Evolutionary conservation across 768 basidiomycete species (phyloP), one percentile per base, ranked within the genome.

Genomic region (Trichaptum fuscoviolaceum): DNA sequence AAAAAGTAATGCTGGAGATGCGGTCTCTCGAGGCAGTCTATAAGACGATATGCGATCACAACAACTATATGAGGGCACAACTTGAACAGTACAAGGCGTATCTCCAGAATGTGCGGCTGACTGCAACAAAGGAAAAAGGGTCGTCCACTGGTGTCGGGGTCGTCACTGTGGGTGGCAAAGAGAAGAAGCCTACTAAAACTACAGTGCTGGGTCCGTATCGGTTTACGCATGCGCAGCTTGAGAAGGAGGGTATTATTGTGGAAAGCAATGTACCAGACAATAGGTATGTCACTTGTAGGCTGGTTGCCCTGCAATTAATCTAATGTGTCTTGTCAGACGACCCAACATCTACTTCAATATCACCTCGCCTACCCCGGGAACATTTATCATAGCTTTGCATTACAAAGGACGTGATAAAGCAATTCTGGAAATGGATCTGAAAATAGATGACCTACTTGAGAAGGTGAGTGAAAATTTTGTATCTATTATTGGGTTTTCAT

Each of bases 51-150:
- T 91, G 95, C 76, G 97, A 99, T 76, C 97, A 99, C 81, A 99
- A 99, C 81, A 93, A 93, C 76, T 99, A 99, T 77, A 83, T 99
- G 77, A 86, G 96, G 61, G 88, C 88, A 34, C 97, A 99, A 78
- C 85, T 99, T 69, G 97, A 99, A 77, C 96, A 98, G 81, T 99
- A 99, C 86, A 99, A 99, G 81, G 95, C 96, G 10, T 99, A 99
- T 77, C 82, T 99, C 18, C 95, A 96, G 81, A 99, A 99, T 75
- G 97, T 99, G 27, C 91, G 97, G 20, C 82, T 95, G 67, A 96
- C 91, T 8, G 86, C 93, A 60, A 84, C 87, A 63, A 95, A 94
- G 76, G 94, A 95, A 70, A 96, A 94, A 78, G 93, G 93, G 35
- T 85, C 86, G 64, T 88, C 89, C 30, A 92, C 87, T 7, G 96